Percentiles rank a stretch among this genome's conserved stretches.
Evolutionary conservation across 2,329 filamentous ascomycete genomes (phyloP).

Genomic region (Colletotrichum costaricense): DNA sequence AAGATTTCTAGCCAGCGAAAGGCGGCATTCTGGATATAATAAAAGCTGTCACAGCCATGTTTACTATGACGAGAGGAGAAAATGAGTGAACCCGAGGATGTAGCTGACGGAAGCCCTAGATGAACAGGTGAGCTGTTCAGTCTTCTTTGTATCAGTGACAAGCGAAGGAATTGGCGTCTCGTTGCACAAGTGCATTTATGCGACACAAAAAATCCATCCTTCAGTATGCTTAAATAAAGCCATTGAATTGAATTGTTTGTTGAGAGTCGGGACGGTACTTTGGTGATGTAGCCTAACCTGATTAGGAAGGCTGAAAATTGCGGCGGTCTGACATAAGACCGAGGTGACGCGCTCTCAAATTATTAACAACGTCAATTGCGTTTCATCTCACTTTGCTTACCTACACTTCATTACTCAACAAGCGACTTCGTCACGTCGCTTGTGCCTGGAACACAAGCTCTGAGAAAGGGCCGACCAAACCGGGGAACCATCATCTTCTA

Average conservation of each 20-base stretch:
- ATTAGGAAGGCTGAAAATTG: background rate
- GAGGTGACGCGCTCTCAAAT: background rate
- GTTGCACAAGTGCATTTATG: background rate
- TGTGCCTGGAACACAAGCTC: background rate
- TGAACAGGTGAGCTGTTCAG: too few species aligned
- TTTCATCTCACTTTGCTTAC: background rate
- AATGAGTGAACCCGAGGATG: too few species aligned
- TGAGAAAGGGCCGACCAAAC: background rate
- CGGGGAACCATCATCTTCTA: too few species aligned
- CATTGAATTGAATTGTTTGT: constrained; percentile 43
- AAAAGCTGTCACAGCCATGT: too few species aligned
- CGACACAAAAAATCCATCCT: background rate
- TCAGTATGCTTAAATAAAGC: constrained; percentile 26
- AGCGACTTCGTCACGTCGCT: background rate
- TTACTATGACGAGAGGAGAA: too few species aligned
- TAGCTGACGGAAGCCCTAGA: too few species aligned
- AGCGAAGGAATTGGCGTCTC: too few species aligned
- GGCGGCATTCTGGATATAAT: too few species aligned
- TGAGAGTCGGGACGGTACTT: constrained; percentile 52
- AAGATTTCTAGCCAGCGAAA: too few species aligned
- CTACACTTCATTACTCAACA: background rate
- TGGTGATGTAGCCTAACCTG: background rate
- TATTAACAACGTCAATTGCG: background rate
- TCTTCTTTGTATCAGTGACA: too few species aligned
- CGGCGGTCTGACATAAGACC: background rate